Conservation (phyloP, 169 alveolate genomes). For the Ichthyophthirius multifiliis region DNA sequence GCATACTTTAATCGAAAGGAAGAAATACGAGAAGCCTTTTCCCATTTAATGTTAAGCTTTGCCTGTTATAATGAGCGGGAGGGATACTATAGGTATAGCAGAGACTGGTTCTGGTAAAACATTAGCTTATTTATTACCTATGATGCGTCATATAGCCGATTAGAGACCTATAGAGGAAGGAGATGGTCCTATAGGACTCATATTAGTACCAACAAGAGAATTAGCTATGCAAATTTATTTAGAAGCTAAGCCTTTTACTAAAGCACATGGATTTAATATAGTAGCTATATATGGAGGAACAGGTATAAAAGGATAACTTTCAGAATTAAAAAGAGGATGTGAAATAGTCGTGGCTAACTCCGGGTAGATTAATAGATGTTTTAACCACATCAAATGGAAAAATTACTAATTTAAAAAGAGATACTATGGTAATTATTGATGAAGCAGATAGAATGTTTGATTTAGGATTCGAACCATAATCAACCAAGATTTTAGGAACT, state of each 20-base stretch:
- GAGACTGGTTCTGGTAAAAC: constrained; percentile 96
- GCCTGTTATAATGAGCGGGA: constrained; percentile 91
- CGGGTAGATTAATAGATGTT: constrained; percentile 97
- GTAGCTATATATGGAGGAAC: constrained; percentile 96
- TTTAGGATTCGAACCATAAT: constrained; percentile 98
- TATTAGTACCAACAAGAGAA: constrained; percentile 88
- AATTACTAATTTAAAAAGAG: constrained; percentile 91
- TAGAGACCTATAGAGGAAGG: constrained; percentile 87
- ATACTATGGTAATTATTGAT: constrained; percentile 96
- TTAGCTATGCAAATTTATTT: constrained; percentile 79
- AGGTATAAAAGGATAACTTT: constrained; percentile 87
- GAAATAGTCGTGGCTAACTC: constrained; percentile 97
- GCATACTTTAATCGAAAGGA: constrained; percentile 84
- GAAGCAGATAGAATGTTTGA: constrained; percentile 98
- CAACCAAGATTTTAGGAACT: constrained; percentile 88
- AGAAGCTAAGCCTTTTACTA: constrained; percentile 78
- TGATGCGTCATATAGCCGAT: constrained; percentile 92
- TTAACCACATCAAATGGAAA: constrained; percentile 90
- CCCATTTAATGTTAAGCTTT: constrained; percentile 96
- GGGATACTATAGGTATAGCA: constrained; percentile 87
- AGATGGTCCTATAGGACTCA: constrained; percentile 89
- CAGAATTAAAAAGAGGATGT: constrained; percentile 92
- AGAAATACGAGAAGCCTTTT: constrained; percentile 92
- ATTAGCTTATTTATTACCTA: constrained; percentile 96
- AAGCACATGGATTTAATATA: constrained; percentile 72